These are phyloP conservation scores for Fusarium sp. DNA, from an alignment of 2,329 filamentous ascomycete genomes.

Conservation along the genomic window DNA sequence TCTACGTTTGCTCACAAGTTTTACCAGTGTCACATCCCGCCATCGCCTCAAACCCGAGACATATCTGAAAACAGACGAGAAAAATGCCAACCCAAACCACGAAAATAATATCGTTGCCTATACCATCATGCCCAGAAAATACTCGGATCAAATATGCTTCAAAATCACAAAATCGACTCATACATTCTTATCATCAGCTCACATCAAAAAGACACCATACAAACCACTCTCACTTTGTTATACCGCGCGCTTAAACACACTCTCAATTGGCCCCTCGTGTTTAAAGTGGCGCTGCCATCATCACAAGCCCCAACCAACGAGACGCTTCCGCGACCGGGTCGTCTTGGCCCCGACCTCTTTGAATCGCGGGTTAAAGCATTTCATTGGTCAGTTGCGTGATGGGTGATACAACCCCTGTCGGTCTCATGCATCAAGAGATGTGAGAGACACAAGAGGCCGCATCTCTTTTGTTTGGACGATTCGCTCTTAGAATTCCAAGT, in stretches of 20 bases:
- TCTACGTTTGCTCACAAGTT: conserved; percentile 15
- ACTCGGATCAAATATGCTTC: too few relatives aligned
- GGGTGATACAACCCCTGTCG: conserved; percentile 36
- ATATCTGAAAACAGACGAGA: conserved; percentile 14
- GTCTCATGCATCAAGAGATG: conserved; percentile 15
- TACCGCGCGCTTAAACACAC: conserved; percentile 35
- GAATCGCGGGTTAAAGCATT: not conserved
- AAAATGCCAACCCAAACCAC: conserved; percentile 2
- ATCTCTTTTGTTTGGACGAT: conserved; percentile 34
- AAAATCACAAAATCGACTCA: conserved; percentile 9
- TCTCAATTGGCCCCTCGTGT: conserved; percentile 29
- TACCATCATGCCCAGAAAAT: not conserved
- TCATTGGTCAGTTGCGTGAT: conserved; percentile 32
- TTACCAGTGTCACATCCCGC: conserved; percentile 35
- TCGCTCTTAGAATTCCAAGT: conserved; percentile 14
- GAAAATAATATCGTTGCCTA: not conserved
- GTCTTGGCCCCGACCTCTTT: conserved; percentile 28
- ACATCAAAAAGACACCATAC: not conserved
- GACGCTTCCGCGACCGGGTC: conserved; percentile 44
- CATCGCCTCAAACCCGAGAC: conserved; percentile 29
- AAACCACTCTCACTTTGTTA: not conserved
- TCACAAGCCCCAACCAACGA: conserved; percentile 36
- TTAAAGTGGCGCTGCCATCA: not conserved
- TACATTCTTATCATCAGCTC: conserved; percentile 20
- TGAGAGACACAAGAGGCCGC: not conserved